These are phyloP conservation scores for Rhizopogon vesiculosus DNA, from an alignment of 768 basidiomycete genomes.

Conservation along the genomic window DNA sequence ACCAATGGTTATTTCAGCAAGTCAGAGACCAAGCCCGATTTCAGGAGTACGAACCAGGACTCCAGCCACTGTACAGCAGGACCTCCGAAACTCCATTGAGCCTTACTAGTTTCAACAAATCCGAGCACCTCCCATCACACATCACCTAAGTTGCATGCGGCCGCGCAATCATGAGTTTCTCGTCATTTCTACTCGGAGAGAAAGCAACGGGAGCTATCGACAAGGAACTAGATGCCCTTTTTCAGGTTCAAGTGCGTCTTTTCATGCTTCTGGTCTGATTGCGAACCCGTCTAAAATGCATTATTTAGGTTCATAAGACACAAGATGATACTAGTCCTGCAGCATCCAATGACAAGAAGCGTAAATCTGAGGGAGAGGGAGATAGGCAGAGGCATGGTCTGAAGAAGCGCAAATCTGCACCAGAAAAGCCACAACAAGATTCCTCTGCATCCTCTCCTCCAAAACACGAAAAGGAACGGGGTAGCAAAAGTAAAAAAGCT, in stretches of 20 bases:
- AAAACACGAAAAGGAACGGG: constrained; percentile 11
- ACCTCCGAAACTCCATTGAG: too few relatives aligned
- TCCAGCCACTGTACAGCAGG: too few relatives aligned
- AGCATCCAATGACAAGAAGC: constrained; percentile 7
- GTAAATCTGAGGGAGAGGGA: constrained; percentile 7
- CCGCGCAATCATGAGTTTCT: constrained; percentile 43
- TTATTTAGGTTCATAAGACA: not conserved
- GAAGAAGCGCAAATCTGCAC: not conserved
- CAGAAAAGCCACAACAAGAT: not conserved
- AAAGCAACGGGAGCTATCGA: constrained; percentile 39
- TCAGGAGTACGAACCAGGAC: too few relatives aligned
- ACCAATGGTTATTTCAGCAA: too few relatives aligned
- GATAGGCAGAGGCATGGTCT: not conserved
- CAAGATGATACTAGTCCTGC: constrained; percentile 4
- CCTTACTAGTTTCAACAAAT: too few relatives aligned
- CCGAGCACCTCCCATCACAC: too few relatives aligned
- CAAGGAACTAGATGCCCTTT: constrained; percentile 58
- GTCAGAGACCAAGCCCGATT: too few relatives aligned
- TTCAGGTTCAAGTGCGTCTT: constrained; percentile 47
- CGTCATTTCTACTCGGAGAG: constrained; percentile 44
- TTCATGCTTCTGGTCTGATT: not conserved
- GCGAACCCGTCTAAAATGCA: not conserved
- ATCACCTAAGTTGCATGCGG: too few relatives aligned
- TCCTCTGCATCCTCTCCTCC: not conserved
- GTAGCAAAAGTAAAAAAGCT: not conserved